phyloP scores from a whole-genome alignment of 257 asterid species.

The Forsythia viridissima region DNA sequence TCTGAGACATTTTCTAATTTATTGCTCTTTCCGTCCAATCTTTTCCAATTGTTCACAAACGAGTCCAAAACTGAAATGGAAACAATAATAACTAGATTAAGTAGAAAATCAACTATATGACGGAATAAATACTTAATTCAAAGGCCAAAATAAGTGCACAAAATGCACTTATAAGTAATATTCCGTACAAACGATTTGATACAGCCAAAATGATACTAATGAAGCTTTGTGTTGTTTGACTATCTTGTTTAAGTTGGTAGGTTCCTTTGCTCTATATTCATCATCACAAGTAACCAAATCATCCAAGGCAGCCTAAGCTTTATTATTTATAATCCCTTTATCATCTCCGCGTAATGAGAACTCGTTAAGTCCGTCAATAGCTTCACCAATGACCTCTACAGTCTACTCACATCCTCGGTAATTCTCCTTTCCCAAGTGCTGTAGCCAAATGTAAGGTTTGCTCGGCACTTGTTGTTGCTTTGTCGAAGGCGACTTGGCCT shows the following conservation, averaged over 20 bases:
- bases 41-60: too few relatives aligned
- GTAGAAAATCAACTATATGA: too few relatives aligned
- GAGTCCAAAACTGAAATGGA: too few relatives aligned
- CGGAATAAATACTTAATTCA: too few relatives aligned
- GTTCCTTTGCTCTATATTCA: constrained; percentile 23
- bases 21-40: too few relatives aligned
- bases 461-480: neutral
- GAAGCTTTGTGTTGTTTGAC: constrained; percentile 10
- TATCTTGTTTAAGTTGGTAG: constrained; percentile 19
- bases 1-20: too few relatives aligned
- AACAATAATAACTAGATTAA: too few relatives aligned
- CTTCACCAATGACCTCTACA: constrained; percentile 16
- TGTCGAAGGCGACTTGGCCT: constrained; percentile 9
- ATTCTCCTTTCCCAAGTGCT: neutral
- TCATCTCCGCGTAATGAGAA: constrained; percentile 4
- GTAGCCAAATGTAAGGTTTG: neutral
- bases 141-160: too few relatives aligned
- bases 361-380: constrained; percentile 2
- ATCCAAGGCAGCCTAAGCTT: constrained; percentile 34
- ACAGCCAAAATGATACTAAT: constrained; percentile 22
- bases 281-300: constrained; percentile 34
- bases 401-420: neutral
- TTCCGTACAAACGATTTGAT: constrained; percentile 12
- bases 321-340: neutral
- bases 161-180: too few relatives aligned